Percentiles rank a stretch among this genome's conserved stretches.
phyloP scores from a whole-genome alignment of 2,329 filamentous ascomycete genomes.

The Teratosphaeria nubilosa region DNA sequence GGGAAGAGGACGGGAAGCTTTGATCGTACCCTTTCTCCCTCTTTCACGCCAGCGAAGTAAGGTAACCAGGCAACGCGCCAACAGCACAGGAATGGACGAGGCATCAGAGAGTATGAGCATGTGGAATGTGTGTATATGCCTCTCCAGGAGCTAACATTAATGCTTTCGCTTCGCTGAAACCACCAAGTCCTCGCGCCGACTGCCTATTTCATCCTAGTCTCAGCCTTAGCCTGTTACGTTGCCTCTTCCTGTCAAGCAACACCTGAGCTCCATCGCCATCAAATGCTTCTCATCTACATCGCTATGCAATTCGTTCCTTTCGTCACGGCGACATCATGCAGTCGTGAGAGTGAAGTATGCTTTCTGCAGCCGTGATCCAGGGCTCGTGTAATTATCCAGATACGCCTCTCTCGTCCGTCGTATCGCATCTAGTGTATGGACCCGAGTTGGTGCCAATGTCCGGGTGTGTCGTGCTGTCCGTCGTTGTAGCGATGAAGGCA shows the following conservation, averaged over 20 bases:
- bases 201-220: background rate
- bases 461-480: background rate
- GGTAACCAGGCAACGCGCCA: background rate
- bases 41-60: background rate
- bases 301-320: background rate
- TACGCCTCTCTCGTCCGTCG: background rate
- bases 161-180: too few relatives aligned
- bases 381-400: background rate
- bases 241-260: background rate
- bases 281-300: background rate
- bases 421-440: background rate
- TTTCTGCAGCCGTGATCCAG: background rate
- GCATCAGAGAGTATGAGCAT: too few relatives aligned
- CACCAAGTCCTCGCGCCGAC: too few relatives aligned
- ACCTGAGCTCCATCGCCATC: background rate
- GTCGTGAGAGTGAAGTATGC: background rate
- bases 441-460: background rate
- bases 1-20: background rate
- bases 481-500: background rate
- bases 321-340: background rate
- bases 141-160: too few relatives aligned
- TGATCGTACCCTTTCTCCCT: background rate
- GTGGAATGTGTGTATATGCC: too few relatives aligned
- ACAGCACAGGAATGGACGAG: background rate
- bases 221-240: background rate